Conservation (phyloP, 208 protist genomes). For the Leishmania tarentolae region DNA sequence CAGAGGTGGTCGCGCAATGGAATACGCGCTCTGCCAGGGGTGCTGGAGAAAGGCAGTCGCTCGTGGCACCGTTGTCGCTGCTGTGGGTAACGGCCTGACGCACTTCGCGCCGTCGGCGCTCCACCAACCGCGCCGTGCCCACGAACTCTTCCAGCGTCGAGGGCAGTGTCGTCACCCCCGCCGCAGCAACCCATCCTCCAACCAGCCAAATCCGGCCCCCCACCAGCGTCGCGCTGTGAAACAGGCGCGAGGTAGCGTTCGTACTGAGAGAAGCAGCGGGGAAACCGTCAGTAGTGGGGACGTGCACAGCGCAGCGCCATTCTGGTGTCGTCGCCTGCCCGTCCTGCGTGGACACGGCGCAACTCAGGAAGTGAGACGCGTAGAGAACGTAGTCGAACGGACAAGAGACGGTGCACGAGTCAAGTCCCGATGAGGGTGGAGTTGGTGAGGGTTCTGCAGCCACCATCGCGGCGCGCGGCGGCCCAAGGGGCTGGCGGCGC, state of each 20-base stretch:
- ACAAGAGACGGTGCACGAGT: neutral
- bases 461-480: neutral
- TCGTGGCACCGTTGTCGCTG: neutral
- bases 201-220: conserved; percentile 27
- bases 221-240: conserved; percentile 30
- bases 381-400: conserved; percentile 8
- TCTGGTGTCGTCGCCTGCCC: neutral
- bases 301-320: conserved; percentile 1
- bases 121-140: conserved; percentile 9
- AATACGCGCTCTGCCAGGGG: neutral
- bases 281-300: neutral
- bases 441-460: neutral
- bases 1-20: neutral
- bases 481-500: neutral
- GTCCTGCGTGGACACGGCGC: neutral
- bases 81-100: conserved; percentile 1
- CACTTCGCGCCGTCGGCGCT: conserved; percentile 29
- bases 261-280: neutral
- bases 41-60: neutral
- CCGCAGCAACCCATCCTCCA: conserved; percentile 13
- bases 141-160: neutral
- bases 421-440: neutral
- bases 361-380: conserved; percentile 15
- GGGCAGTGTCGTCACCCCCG: neutral
- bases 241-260: conserved; percentile 6